Conservation (phyloP, 2,329 filamentous ascomycete species). For the Fusarium concolor region DNA sequence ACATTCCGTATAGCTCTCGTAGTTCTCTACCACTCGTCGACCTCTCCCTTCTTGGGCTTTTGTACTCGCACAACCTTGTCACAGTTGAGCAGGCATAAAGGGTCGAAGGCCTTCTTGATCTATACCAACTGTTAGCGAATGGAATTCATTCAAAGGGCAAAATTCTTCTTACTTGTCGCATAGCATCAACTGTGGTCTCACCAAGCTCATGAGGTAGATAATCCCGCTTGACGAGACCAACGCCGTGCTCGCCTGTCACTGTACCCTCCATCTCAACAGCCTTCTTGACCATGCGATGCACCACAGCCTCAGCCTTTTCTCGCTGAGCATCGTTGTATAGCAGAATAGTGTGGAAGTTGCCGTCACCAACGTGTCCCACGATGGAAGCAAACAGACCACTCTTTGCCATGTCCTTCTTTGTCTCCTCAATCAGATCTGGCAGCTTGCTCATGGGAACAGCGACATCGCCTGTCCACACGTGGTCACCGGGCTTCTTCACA, state of each 20-base stretch:
- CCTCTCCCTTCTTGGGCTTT: constrained; percentile 56
- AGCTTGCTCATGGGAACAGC: constrained; percentile 82
- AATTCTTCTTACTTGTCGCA: constrained; percentile 73
- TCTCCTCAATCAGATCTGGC: constrained; percentile 81
- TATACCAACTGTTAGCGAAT: constrained; percentile 48
- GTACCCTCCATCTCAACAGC: constrained; percentile 88
- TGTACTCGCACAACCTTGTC: constrained; percentile 76
- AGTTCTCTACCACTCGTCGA: constrained; percentile 56
- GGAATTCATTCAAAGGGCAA: background rate
- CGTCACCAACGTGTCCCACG: constrained; percentile 80
- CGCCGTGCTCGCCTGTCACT: constrained; percentile 87
- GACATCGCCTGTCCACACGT: constrained; percentile 88
- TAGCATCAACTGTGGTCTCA: constrained; percentile 78
- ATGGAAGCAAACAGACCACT: constrained; percentile 62
- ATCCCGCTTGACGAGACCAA: constrained; percentile 86
- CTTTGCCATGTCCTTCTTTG: constrained; percentile 60
- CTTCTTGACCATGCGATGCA: constrained; percentile 87
- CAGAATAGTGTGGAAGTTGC: constrained; percentile 79
- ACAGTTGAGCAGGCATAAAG: constrained; percentile 75
- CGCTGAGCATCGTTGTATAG: constrained; percentile 75
- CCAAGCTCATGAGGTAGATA: constrained; percentile 84
- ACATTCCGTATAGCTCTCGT: background rate
- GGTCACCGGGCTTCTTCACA: constrained; percentile 71
- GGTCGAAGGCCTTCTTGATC: constrained; percentile 86
- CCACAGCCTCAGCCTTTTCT: constrained; percentile 73